Evolutionary conservation across 495 filamentous ascomycete species (phyloP).

Genomic region (Aspergillus baeticus): DNA sequence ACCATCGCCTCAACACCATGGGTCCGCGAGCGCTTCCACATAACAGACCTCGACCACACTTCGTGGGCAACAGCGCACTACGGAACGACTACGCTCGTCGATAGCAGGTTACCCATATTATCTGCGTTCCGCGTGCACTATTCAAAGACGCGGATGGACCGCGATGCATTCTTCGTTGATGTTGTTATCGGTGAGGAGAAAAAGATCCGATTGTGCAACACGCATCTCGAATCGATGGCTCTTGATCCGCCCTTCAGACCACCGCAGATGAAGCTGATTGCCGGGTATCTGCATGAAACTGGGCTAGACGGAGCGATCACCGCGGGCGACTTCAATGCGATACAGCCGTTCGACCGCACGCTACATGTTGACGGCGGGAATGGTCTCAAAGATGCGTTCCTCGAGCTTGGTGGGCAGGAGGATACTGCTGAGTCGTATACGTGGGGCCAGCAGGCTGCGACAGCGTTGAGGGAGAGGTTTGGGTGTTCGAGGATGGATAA

Average conservation of each 20-base stretch:
- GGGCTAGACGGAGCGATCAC: background rate
- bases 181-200: background rate
- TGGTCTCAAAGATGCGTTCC: slow-evolving; percentile 11
- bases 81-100: slow-evolving; percentile 5
- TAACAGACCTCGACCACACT: slow-evolving; percentile 3
- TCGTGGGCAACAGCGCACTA: slow-evolving; percentile 8
- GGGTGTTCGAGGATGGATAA: slow-evolving; percentile 16
- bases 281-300: background rate
- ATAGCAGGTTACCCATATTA: background rate
- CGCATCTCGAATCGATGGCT: slow-evolving; percentile 11
- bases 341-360: slow-evolving; percentile 11
- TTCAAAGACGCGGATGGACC: slow-evolving; percentile 9
- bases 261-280: slow-evolving; percentile 6
- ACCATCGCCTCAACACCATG: background rate
- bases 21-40: slow-evolving; percentile 5
- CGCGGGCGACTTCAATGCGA: slow-evolving; percentile 13
- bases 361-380: slow-evolving; percentile 5
- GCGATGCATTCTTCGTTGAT: slow-evolving; percentile 14
- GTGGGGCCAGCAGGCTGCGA: slow-evolving; percentile 15
- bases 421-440: slow-evolving; percentile 9
- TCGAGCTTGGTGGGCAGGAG: slow-evolving; percentile 10
- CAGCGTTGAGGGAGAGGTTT: background rate
- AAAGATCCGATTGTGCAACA: slow-evolving; percentile 6
- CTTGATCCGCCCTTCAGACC: slow-evolving; percentile 8
- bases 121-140: slow-evolving; percentile 7